Evolutionary conservation across 2,329 filamentous ascomycete genomes (phyloP).

Genomic region (Colletotrichum aenigma): DNA sequence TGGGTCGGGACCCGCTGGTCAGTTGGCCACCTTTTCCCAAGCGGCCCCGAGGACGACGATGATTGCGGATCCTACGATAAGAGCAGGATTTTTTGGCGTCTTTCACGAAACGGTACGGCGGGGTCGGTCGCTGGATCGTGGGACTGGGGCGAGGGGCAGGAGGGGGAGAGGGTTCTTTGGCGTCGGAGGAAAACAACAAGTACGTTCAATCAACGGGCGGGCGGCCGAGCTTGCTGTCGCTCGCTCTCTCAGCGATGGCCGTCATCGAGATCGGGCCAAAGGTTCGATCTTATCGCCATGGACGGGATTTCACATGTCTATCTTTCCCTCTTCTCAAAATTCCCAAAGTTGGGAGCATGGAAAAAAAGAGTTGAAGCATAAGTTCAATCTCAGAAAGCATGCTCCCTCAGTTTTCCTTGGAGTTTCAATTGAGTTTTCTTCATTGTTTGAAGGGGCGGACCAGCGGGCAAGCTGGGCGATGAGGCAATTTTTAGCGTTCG

Average conservation of each 20-base stretch:
- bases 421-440: background rate
- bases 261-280: background rate
- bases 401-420: background rate
- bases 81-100: background rate
- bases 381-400: rapidly evolving
- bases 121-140: background rate
- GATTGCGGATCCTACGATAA: constrained; percentile 1
- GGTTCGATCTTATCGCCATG: background rate
- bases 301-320: background rate
- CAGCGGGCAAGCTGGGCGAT: background rate
- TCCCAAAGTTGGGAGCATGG: background rate
- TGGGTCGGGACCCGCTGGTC: background rate
- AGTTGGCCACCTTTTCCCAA: background rate
- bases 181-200: background rate
- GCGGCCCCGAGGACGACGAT: background rate
- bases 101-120: background rate
- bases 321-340: too few species aligned
- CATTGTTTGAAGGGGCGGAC: background rate
- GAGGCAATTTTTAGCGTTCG: background rate
- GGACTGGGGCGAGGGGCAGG: background rate
- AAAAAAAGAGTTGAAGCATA: background rate
- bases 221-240: background rate
- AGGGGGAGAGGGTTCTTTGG: background rate
- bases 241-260: background rate
- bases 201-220: background rate